Evolutionary conservation across 2,329 filamentous ascomycete genomes (phyloP).

Genomic region (Aspergillus sp.): DNA sequence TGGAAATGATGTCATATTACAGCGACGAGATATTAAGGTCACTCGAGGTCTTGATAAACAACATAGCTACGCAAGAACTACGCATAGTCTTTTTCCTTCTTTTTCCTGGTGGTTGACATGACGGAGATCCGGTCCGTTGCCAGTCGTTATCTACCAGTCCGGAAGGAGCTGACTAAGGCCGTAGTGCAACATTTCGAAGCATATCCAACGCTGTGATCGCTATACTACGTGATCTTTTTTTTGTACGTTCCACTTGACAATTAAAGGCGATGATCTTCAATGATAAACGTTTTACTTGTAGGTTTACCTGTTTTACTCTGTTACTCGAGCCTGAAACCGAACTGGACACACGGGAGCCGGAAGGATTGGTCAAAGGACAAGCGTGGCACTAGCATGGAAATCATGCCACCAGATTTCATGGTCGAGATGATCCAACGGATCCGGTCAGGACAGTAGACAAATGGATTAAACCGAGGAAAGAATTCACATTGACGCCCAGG

Average conservation of each 20-base stretch:
- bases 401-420: neutral
- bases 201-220: neutral
- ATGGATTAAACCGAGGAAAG: slow-evolving; percentile 18
- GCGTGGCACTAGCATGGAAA: neutral
- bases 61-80: neutral
- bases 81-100: neutral
- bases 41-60: no score
- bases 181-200: neutral
- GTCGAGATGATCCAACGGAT: neutral
- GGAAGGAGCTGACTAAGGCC: neutral
- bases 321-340: neutral
- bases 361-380: neutral
- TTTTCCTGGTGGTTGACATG: slow-evolving; percentile 2
- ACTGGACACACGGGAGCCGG: neutral
- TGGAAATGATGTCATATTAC: no score
- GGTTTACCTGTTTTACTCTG: neutral
- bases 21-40: no score
- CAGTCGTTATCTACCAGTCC: neutral
- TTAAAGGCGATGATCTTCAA: neutral
- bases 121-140: neutral
- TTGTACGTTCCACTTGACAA: neutral
- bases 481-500: slow-evolving; percentile 32
- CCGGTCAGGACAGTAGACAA: neutral
- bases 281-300: neutral
- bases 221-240: neutral